Evolutionary conservation across 2,329 filamentous ascomycete genomes (phyloP).

Genomic region (Penicillium janthinellum): DNA sequence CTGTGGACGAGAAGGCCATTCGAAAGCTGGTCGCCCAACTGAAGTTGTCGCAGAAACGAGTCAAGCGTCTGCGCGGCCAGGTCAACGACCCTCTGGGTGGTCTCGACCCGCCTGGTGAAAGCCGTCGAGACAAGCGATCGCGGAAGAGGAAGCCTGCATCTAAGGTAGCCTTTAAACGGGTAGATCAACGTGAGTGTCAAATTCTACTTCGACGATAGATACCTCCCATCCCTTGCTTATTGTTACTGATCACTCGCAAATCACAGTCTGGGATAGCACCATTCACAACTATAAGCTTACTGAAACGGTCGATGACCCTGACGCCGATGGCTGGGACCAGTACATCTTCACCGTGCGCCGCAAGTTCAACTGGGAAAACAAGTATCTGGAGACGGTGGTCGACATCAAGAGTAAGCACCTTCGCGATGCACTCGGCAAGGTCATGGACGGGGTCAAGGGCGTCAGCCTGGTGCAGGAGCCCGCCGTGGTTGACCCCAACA

Average conservation of each 20-base stretch:
- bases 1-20: conserved; percentile 36
- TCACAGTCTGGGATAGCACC: conserved; percentile 52
- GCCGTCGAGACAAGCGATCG: conserved; percentile 24
- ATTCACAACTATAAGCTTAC: conserved; percentile 68
- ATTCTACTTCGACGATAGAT: not conserved
- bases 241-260: not conserved
- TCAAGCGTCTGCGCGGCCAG: conserved; percentile 32
- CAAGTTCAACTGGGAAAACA: conserved; percentile 81
- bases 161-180: conserved; percentile 68
- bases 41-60: conserved; percentile 37
- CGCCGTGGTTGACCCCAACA: conserved; percentile 71
- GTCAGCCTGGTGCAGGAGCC: conserved; percentile 79
- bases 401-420: conserved; percentile 84
- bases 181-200: conserved; percentile 57
- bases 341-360: conserved; percentile 82
- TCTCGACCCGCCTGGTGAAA: conserved; percentile 25
- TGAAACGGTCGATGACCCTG: conserved; percentile 66
- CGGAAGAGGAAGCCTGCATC: conserved; percentile 53
- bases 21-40: conserved; percentile 35
- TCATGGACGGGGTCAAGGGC: conserved; percentile 76
- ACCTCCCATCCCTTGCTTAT: not conserved
- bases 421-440: conserved; percentile 67
- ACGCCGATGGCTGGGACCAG: conserved; percentile 69
- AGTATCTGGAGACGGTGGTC: conserved; percentile 72
- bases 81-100: conserved; percentile 35